A percentile compares a stretch with the other conserved stretches of the same genome.
These are phyloP conservation scores for Solanum verrucosum DNA, from an alignment of 257 asterid genomes.

Conservation along the genomic window DNA sequence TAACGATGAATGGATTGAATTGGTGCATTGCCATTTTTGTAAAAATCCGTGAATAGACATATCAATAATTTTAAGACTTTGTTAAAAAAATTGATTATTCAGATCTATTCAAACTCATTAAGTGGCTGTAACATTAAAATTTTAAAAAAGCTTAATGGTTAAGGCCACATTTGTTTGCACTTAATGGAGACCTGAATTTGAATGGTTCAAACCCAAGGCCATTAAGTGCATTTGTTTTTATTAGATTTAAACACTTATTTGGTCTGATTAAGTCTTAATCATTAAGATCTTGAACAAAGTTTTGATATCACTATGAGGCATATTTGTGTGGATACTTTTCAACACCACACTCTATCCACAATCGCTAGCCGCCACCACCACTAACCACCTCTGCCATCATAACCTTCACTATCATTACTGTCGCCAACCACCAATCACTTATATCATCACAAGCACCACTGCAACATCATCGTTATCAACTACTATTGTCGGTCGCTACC, in stretches of 20 bases:
- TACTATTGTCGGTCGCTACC: neutral
- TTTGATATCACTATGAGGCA: neutral
- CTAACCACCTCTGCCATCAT: neutral
- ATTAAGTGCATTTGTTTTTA: neutral
- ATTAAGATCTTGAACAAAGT: neutral
- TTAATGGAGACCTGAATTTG: neutral
- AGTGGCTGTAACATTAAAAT: neutral
- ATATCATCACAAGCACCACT: neutral
- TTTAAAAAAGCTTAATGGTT: neutral
- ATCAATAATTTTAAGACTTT: neutral
- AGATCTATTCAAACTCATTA: neutral
- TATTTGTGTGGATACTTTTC: neutral
- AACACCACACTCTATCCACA: neutral
- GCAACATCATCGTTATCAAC: neutral
- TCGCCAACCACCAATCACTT: neutral
- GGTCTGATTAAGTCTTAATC: neutral
- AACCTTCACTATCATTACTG: neutral
- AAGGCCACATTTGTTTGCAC: neutral
- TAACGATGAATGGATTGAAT: neutral
- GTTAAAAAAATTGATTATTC: neutral
- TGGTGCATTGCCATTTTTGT: neutral
- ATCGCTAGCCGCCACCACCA: neutral
- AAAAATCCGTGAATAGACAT: neutral
- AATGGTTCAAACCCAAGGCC: neutral
- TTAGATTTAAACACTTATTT: neutral